Base-by-base conservation (phyloP, 192 early-diverging fungal genomes). In the Umbelopsis sp. region DNA sequence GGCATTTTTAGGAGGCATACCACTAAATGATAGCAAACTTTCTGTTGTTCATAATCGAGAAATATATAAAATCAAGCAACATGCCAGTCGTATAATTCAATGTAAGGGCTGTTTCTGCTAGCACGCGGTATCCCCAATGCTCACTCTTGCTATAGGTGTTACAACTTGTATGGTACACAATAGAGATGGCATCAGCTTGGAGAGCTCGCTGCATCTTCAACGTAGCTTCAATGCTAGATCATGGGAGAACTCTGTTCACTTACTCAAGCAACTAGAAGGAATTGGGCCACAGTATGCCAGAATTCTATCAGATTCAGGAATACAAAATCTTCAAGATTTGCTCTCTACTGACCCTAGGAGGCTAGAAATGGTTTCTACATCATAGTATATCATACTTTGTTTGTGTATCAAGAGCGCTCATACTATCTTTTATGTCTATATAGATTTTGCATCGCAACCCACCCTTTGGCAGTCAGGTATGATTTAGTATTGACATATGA, bases 381-480 rank as follows among this genome's bases (percentile, higher is more conserved):
- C 7, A 41, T 22, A 25, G 22, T 55, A 53, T 3, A 9, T 37
- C 4, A 53, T 11, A 15, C 16, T 21, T 21, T 37, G 58, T 16
- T 25, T n/a, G 10, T 44, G 23, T 71, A 25, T 58, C 27, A 25
- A 25, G 46, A 44, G 30, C 21, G 12, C 35, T 5, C 11, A 33
- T 27, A 15, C 37, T 20, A 15, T 11, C n/a, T n/a, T 44, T 45
- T 15, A 27, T 6, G 1, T 30, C 46, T 64, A 21, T 68, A 5
- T 64, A 86, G 88, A 66, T 88, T 3, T 49, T 88, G 18, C 80
- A 84, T 64, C 78, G 86, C n/a, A 84, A 86, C 65, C 86, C 88
- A 11, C 85, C 89, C 12, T 85, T 87, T 75, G 90, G 90, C 30
- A 85, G 77, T 64, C 82, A 87, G 65, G 84, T 87, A 64, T 4